Conservation (phyloP, 306 rosid species). For the Corylus avellana region DNA sequence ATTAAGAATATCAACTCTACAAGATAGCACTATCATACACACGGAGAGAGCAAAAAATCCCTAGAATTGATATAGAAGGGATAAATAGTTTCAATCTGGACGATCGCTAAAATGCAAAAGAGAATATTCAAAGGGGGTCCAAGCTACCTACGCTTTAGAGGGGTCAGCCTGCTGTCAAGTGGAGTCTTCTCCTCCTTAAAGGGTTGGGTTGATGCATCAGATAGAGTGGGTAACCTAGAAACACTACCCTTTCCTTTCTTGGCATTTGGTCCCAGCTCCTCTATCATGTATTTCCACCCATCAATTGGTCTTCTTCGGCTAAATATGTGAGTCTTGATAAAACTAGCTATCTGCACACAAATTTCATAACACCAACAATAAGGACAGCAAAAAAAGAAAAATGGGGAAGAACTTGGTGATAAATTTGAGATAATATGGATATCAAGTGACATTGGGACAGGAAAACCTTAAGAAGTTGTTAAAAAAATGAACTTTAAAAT, state of each 20-base stretch:
- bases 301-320: slow-evolving; percentile 93
- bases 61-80: background rate
- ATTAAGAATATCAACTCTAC: background rate
- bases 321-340: slow-evolving; percentile 89
- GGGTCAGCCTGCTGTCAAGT: slow-evolving; percentile 31
- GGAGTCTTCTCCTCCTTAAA: slow-evolving; percentile 72
- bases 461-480: background rate
- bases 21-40: background rate
- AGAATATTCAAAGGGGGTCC: background rate
- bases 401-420: background rate
- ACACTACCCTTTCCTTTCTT: slow-evolving; percentile 89
- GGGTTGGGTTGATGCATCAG: slow-evolving; percentile 91
- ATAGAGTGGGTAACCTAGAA: slow-evolving; percentile 73
- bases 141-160: slow-evolving; percentile 51
- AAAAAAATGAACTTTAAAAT: background rate
- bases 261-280: slow-evolving; percentile 94
- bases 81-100: background rate
- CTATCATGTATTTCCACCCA: slow-evolving; percentile 98
- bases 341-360: slow-evolving; percentile 86
- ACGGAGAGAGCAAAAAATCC: background rate
- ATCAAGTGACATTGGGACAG: background rate
- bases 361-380: background rate
- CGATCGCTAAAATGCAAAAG: background rate
- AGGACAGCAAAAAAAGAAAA: background rate
- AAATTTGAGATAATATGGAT: background rate